Percentiles rank a stretch among this genome's conserved stretches.
phyloP scores from a whole-genome alignment of 768 basidiomycete genomes.

The Rubroboletus pulcherrimus region DNA sequence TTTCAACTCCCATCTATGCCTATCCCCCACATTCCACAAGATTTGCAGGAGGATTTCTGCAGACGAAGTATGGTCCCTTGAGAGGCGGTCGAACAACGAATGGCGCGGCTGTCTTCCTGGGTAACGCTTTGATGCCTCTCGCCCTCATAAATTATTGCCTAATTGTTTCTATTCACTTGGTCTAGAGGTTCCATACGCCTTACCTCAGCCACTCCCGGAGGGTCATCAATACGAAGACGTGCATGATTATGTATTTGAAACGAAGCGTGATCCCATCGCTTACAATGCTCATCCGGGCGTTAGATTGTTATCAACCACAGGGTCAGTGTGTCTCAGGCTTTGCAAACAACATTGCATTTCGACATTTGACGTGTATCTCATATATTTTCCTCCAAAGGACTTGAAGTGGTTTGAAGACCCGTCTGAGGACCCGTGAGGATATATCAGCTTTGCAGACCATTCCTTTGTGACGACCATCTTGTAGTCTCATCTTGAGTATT shows the following conservation, averaged over 20 bases:
- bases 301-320: constrained; percentile 61
- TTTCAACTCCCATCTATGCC: neutral
- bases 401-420: constrained; percentile 64
- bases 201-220: constrained; percentile 52
- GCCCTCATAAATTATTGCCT: neutral
- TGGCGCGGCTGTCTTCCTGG: constrained; percentile 60
- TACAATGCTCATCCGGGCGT: neutral
- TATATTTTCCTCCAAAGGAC: constrained; percentile 49
- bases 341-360: neutral
- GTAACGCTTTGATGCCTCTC: constrained; percentile 28
- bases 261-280: constrained; percentile 41
- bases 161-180: neutral
- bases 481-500: constrained; percentile 63
- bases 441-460: neutral
- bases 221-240: constrained; percentile 54
- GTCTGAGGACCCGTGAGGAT: constrained; percentile 60
- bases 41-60: constrained; percentile 5
- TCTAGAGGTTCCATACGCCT: constrained; percentile 68
- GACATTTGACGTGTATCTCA: neutral
- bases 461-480: neutral
- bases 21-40: constrained; percentile 11
- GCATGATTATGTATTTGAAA: constrained; percentile 61
- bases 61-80: constrained; percentile 55
- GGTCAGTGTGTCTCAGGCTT: constrained; percentile 47
- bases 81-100: constrained; percentile 58